These are phyloP conservation scores for Furcasterigmium sp. DNA, from an alignment of 2,329 filamentous ascomycete species.

Conservation along the genomic window DNA sequence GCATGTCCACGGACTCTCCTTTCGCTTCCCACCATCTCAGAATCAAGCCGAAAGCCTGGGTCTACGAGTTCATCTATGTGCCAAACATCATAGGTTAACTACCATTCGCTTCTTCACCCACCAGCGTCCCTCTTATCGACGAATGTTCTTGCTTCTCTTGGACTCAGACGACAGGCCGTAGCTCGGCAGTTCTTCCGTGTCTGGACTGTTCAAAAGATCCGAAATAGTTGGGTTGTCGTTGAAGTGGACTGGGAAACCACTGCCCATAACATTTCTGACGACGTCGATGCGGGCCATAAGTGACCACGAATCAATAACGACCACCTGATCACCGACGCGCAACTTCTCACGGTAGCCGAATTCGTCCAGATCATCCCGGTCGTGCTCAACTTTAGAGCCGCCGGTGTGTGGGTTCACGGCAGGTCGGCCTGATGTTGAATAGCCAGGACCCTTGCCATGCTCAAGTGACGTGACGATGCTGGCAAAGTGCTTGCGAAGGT, in stretches of 20 bases:
- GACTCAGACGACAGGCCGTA: conserved; percentile 7
- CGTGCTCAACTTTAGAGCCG: conserved; percentile 31
- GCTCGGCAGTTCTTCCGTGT: conserved; percentile 19
- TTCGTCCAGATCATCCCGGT: conserved; percentile 33
- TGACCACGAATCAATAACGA: conserved; percentile 47
- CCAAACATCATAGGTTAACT: too few relatives aligned
- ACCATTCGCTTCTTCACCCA: too few relatives aligned
- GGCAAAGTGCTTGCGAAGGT: conserved; percentile 40
- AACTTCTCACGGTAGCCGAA: conserved; percentile 49
- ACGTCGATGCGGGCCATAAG: conserved; percentile 41
- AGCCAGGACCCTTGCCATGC: conserved; percentile 47
- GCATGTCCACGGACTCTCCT: too few relatives aligned
- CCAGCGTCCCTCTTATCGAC: neutral
- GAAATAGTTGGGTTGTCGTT: conserved; percentile 30
- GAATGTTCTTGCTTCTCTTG: conserved; percentile 9
- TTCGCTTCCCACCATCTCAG: too few relatives aligned
- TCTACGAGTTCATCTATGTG: too few relatives aligned
- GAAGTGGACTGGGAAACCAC: conserved; percentile 36
- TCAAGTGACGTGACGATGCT: conserved; percentile 52
- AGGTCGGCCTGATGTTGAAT: conserved; percentile 41
- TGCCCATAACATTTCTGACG: conserved; percentile 41
- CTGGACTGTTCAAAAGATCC: conserved; percentile 26
- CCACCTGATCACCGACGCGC: conserved; percentile 37
- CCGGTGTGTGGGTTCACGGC: conserved; percentile 36
- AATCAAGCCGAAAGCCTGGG: too few relatives aligned